Conservation (phyloP, 371 early-diverging fungal genomes). For the Mycotypha africana region DNA sequence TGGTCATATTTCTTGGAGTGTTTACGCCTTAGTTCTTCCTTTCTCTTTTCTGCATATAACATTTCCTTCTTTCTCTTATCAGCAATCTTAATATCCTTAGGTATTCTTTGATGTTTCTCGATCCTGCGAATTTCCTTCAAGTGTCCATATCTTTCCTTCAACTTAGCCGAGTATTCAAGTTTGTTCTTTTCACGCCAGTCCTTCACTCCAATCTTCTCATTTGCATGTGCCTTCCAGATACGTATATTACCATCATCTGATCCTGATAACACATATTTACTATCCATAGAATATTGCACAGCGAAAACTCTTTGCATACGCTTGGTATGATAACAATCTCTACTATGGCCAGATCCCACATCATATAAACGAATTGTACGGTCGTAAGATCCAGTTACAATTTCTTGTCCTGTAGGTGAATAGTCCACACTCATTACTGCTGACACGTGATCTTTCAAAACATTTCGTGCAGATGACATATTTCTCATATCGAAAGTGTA, state of each 20-base stretch:
- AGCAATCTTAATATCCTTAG: conserved; percentile 78
- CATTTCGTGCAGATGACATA: conserved; percentile 75
- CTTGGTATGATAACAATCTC: conserved; percentile 98
- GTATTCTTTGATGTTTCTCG: conserved; percentile 80
- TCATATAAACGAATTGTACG: conserved; percentile 92
- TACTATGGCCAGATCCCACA: conserved; percentile 73
- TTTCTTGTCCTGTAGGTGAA: conserved; percentile 95
- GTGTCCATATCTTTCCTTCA: conserved; percentile 93
- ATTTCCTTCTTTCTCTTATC: conserved; percentile 74
- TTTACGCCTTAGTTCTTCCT: conserved; percentile 80
- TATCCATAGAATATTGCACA: conserved; percentile 92
- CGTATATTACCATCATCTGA: conserved; percentile 98
- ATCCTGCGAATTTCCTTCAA: conserved; percentile 92
- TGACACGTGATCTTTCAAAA: conserved; percentile 94
- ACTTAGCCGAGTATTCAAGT: conserved; percentile 75
- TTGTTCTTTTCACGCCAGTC: conserved; percentile 80
- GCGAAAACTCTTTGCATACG: conserved; percentile 96
- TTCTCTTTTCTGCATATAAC: conserved; percentile 70
- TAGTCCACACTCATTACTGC: conserved; percentile 98
- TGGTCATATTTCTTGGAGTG: conserved; percentile 67
- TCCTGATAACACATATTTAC: conserved; percentile 94
- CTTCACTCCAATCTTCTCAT: conserved; percentile 78
- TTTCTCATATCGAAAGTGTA: conserved; percentile 97
- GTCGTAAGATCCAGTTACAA: conserved; percentile 97
- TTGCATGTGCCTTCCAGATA: conserved; percentile 95